A percentile compares a stretch with the other conserved stretches of the same genome.
These are phyloP conservation scores for Malus domestica DNA, from an alignment of 306 rosid genomes.

Conservation along the genomic window ASM211411v1 NC_041790.1:32744501-32745000, in stretches of 20 bases:
- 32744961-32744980: constrained; percentile 55
- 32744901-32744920: constrained; percentile 48
- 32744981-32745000: constrained; percentile 44
- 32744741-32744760: constrained; percentile 40
- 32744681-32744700: constrained; percentile 50
- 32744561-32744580: constrained; percentile 66
- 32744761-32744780: constrained; percentile 39
- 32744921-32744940: constrained; percentile 52
- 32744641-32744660: constrained; percentile 61
- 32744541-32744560: constrained; percentile 59
- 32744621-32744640: constrained; percentile 60
- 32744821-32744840: constrained; percentile 59
- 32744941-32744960: constrained; percentile 43
- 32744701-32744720: constrained; percentile 42
- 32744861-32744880: constrained; percentile 44
- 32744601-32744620: constrained; percentile 59
- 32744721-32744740: constrained; percentile 31
- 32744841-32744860: constrained; percentile 56
- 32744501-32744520: constrained; percentile 63
- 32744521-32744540: constrained; percentile 74
- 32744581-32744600: constrained; percentile 42
- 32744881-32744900: constrained; percentile 42
- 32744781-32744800: constrained; percentile 33
- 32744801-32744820: constrained; percentile 42
- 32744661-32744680: constrained; percentile 41